These are phyloP conservation scores for Sporothrix mexicana DNA, from an alignment of 2,329 filamentous ascomycete genomes.

Conservation along the genomic window DNA sequence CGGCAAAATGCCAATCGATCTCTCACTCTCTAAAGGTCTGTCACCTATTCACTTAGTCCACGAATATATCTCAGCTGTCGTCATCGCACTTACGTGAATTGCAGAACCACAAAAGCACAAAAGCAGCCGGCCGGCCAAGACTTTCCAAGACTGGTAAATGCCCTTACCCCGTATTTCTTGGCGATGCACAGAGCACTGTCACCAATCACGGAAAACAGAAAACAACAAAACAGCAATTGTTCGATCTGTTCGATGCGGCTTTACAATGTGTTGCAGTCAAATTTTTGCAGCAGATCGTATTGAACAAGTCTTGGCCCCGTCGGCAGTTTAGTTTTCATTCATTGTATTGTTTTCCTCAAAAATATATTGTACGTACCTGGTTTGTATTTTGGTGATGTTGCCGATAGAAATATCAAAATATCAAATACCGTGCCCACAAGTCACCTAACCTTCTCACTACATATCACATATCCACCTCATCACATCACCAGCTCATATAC, in stretches of 20 bases:
- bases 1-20: neutral
- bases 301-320: neutral
- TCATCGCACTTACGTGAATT: conserved; percentile 14
- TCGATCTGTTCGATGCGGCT: neutral
- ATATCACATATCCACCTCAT: neutral
- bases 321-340: conserved; percentile 11
- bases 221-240: neutral
- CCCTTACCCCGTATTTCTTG: conserved; percentile 21
- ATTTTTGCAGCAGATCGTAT: neutral
- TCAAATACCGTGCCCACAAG: too few species aligned
- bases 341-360: neutral
- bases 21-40: too few species aligned
- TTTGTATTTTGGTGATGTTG: too few species aligned
- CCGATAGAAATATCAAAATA: too few species aligned
- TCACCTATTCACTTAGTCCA: too few species aligned
- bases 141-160: conserved; percentile 10
- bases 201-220: too few species aligned
- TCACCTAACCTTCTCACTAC: neutral
- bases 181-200: too few species aligned
- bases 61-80: neutral
- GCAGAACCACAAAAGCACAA: neutral
- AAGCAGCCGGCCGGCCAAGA: neutral
- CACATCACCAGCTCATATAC: neutral
- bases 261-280: neutral
- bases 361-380: too few species aligned